phyloP scores from a whole-genome alignment of 106 monocot genomes.

The Dendrobium huoshanense region DNA sequence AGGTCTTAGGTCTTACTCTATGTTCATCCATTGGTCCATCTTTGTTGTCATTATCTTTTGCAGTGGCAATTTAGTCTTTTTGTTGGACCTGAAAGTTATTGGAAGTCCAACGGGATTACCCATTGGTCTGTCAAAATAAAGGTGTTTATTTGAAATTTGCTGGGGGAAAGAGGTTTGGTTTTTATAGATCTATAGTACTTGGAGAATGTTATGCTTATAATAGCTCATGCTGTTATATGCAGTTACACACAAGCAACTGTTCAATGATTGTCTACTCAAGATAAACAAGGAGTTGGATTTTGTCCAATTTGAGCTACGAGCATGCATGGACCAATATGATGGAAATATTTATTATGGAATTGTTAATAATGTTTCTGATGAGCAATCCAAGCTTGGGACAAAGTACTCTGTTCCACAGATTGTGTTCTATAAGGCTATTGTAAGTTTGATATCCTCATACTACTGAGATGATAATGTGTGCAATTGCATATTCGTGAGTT shows the following conservation, averaged over 20 bases:
- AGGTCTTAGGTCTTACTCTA: too few relatives aligned
- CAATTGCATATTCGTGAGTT: not conserved
- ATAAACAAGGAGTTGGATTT: constrained; percentile 83
- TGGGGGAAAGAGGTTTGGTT: not conserved
- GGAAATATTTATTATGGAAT: constrained; percentile 84
- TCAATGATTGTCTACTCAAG: constrained; percentile 60
- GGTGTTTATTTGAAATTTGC: not conserved
- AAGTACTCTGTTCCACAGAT: constrained; percentile 90
- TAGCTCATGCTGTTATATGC: constrained; percentile 7
- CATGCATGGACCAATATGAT: constrained; percentile 87
- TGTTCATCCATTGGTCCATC: not conserved
- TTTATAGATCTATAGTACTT: not conserved
- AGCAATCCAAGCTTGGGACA: constrained; percentile 90
- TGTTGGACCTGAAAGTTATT: not conserved
- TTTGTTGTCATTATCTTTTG: not conserved
- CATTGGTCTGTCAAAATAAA: not conserved
- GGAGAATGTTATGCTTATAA: not conserved
- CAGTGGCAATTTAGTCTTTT: not conserved
- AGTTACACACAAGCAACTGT: constrained; percentile 37
- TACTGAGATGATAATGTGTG: not conserved
- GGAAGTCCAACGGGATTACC: not conserved
- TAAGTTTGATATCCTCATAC: constrained; percentile 22
- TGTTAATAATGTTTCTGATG: constrained; percentile 82
- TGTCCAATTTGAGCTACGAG: constrained; percentile 86
- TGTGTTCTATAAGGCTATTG: constrained; percentile 86